A percentile compares a stretch with the other conserved stretches of the same genome.
phyloP scores from a whole-genome alignment of 345 rosid genomes.

The Odontarrhena argentea region DNA sequence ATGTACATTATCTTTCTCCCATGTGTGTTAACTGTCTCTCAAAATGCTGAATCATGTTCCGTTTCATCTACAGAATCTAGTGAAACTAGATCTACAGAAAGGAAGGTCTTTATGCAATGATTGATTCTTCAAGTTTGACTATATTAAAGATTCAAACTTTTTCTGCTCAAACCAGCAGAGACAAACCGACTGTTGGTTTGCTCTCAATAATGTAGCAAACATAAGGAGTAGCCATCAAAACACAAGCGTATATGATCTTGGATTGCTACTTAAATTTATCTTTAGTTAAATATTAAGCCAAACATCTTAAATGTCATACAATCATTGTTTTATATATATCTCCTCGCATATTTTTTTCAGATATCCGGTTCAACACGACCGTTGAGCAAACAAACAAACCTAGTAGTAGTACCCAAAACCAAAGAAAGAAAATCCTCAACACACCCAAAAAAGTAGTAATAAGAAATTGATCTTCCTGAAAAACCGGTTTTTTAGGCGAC shows the following conservation, averaged over 20 bases:
- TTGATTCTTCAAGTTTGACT: neutral
- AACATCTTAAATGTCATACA: slow-evolving; percentile 34
- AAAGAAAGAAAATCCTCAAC: slow-evolving; percentile 22
- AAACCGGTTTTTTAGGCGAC: slow-evolving; percentile 28
- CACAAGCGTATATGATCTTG: neutral
- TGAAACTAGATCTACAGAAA: no score
- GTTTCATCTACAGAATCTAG: no score
- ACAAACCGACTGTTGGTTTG: no score
- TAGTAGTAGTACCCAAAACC: slow-evolving; percentile 29
- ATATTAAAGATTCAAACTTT: slow-evolving; percentile 1
- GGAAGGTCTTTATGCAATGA: neutral
- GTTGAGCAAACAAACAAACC: slow-evolving; percentile 36
- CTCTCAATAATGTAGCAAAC: no score
- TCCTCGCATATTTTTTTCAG: slow-evolving; percentile 13
- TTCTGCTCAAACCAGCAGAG: neutral
- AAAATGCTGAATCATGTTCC: no score
- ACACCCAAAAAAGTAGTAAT: slow-evolving; percentile 27
- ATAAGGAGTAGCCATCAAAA: no score
- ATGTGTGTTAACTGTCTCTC: no score
- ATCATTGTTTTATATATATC: slow-evolving; percentile 38
- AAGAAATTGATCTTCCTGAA: slow-evolving; percentile 21
- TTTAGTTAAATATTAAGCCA: slow-evolving; percentile 24
- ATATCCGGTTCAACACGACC: slow-evolving; percentile 28
- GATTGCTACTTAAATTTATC: slow-evolving; percentile 3
- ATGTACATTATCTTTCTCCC: neutral